Conservation (phyloP, 2,329 filamentous ascomycete genomes). For the Myriosclerotinia duriaeana region DNA sequence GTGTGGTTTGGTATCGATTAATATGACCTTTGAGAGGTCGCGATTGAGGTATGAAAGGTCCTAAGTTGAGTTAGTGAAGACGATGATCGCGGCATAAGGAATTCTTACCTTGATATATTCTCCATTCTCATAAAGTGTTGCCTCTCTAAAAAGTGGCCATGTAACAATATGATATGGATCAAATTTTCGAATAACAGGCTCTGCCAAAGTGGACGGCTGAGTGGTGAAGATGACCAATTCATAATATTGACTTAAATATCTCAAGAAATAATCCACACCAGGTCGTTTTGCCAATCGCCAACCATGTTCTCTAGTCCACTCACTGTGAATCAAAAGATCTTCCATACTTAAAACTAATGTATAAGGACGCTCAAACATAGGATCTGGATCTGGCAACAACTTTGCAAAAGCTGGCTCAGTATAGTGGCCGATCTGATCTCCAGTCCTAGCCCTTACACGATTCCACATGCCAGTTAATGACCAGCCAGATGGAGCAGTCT, state of each 20-base stretch:
- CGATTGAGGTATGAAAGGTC: conserved; percentile 98
- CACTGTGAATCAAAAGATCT: conserved; percentile 89
- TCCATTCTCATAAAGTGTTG: conserved; percentile 94
- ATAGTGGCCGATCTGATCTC: conserved; percentile 83
- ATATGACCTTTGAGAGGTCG: conserved; percentile 89
- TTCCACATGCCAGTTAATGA: conserved; percentile 72
- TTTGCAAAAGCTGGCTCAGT: conserved; percentile 94
- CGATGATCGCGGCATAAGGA: neutral
- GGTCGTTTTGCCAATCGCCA: conserved; percentile 95
- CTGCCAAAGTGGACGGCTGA: conserved; percentile 78
- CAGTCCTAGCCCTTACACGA: conserved; percentile 72
- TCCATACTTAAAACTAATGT: conserved; percentile 91
- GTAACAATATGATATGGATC: conserved; percentile 94
- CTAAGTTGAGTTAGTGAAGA: conserved; percentile 47
- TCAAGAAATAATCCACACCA: conserved; percentile 94
- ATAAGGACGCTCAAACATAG: conserved; percentile 79
- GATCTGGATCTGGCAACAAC: conserved; percentile 79
- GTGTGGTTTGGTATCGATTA: conserved; percentile 81
- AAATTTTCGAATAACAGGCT: conserved; percentile 86
- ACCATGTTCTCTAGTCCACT: conserved; percentile 91
- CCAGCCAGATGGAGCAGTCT: conserved; percentile 79
- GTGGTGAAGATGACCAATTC: conserved; percentile 95
- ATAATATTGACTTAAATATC: conserved; percentile 96
- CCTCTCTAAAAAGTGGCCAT: conserved; percentile 92
- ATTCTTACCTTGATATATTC: conserved; percentile 85